Conservation (phyloP, 805 yeast species). For the Trichomonascus vanleenenianus region DNA sequence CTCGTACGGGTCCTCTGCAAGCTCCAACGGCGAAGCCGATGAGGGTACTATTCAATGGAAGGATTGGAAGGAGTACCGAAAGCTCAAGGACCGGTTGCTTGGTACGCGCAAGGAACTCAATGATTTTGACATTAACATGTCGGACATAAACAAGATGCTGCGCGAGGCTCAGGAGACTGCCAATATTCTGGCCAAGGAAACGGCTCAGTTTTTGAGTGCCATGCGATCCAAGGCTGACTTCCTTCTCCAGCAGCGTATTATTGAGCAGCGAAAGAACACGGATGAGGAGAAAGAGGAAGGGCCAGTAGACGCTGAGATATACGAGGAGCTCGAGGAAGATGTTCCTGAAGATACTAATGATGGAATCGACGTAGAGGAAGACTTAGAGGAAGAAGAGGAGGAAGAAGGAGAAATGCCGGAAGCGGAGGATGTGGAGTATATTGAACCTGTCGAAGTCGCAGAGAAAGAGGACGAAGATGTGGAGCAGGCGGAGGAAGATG, state of each 20-base stretch:
- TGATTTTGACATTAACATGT: constrained; percentile 31
- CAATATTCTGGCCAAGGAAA: constrained; percentile 34
- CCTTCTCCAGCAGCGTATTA: constrained; percentile 16
- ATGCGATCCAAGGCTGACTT: constrained; percentile 19
- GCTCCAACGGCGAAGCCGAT: constrained; percentile 1
- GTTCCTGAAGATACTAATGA: constrained; percentile 2
- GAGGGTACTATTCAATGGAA: constrained; percentile 15
- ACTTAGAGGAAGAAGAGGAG: constrained; percentile 7
- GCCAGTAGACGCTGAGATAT: constrained; percentile 17
- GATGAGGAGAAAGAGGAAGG: constrained; percentile 20
- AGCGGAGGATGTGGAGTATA: constrained; percentile 8
- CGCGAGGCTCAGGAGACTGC: constrained; percentile 39
- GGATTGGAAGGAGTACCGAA: constrained; percentile 38
- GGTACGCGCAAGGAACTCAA: constrained; percentile 35
- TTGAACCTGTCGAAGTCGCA: constrained; percentile 4
- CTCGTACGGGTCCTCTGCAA: constrained; percentile 4
- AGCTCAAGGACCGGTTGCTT: constrained; percentile 34
- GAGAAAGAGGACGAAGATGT: constrained; percentile 1
- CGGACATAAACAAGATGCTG: constrained; percentile 33
- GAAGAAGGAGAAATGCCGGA: constrained; percentile 3
- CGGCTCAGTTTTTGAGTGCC: constrained; percentile 32
- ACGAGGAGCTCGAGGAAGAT: constrained; percentile 19
- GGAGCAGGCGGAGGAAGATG: constrained; percentile 7
- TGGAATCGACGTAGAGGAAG: constrained; percentile 7
- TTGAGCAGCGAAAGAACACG: constrained; percentile 8